These are phyloP conservation scores for Podila minutissima DNA, from an alignment of 192 early-diverging fungal species.

Conservation along the genomic window DNA sequence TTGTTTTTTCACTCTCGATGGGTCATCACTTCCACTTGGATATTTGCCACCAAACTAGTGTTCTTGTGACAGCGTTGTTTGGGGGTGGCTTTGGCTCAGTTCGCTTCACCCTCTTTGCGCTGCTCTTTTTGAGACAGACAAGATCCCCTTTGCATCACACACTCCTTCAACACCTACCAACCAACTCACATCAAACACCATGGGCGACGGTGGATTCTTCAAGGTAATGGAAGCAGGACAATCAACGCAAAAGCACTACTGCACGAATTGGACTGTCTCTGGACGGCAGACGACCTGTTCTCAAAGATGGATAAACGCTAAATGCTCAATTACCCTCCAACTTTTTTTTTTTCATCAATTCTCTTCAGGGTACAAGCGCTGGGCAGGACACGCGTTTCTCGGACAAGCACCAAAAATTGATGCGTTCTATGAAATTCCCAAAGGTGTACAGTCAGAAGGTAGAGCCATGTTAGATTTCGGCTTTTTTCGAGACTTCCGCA, in stretches of 20 bases:
- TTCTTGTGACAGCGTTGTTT: too few relatives aligned
- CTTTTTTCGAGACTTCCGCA: conserved; percentile 4
- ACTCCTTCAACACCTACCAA: too few relatives aligned
- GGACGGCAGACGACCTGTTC: neutral
- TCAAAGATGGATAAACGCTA: neutral
- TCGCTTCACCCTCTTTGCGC: too few relatives aligned
- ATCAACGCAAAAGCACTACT: too few relatives aligned
- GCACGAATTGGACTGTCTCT: too few relatives aligned
- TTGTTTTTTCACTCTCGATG: too few relatives aligned
- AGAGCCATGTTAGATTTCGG: neutral
- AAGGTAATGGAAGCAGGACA: conserved; percentile 28
- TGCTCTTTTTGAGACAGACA: too few relatives aligned
- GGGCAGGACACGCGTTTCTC: conserved; percentile 84
- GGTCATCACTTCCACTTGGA: too few relatives aligned
- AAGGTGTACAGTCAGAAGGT: conserved; percentile 82
- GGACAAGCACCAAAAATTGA: conserved; percentile 85
- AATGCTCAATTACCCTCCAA: too few relatives aligned
- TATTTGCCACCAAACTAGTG: too few relatives aligned
- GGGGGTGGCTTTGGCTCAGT: too few relatives aligned
- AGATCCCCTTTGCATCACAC: too few relatives aligned
- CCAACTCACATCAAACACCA: conserved; percentile 4
- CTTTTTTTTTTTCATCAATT: neutral
- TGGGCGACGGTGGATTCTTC: conserved; percentile 60
- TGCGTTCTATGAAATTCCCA: conserved; percentile 84
- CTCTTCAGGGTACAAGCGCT: conserved; percentile 70